Percentiles rank a stretch among this genome's conserved stretches.
Conservation (phyloP, 2,329 filamentous ascomycete species). For the Colletotrichum tabaci region DNA sequence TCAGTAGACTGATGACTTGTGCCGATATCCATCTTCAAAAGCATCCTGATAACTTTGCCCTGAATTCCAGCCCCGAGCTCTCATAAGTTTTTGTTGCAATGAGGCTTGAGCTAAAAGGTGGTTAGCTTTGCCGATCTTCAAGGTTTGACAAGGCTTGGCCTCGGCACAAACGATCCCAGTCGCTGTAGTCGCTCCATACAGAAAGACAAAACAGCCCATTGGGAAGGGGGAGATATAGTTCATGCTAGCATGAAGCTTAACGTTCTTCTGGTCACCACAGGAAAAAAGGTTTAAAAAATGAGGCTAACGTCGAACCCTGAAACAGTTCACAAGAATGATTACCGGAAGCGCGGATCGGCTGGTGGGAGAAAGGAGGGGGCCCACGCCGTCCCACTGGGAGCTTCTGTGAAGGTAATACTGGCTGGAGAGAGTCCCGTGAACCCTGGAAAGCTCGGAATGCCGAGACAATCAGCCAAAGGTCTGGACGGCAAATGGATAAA, state of each 20-base stretch:
- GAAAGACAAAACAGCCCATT: not conserved
- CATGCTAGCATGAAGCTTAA: not conserved
- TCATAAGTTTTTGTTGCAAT: not conserved
- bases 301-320: conserved; percentile 1
- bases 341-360: not conserved
- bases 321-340: conserved; percentile 17
- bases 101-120: not conserved
- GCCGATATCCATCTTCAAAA: not conserved
- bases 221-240: not conserved
- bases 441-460: not conserved
- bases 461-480: not conserved
- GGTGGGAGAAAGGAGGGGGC: not conserved
- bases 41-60: not conserved
- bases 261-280: too few relatives aligned
- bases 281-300: not conserved
- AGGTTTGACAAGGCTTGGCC: not conserved
- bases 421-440: too few relatives aligned
- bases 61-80: not conserved
- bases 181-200: not conserved
- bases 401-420: too few relatives aligned
- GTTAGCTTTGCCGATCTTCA: not conserved
- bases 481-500: not conserved
- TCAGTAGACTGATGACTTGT: not conserved
- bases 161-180: not conserved
- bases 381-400: too few relatives aligned